phyloP scores from a whole-genome alignment of 2,329 filamentous ascomycete genomes.

The Aspergillus novoparasiticus region DNA sequence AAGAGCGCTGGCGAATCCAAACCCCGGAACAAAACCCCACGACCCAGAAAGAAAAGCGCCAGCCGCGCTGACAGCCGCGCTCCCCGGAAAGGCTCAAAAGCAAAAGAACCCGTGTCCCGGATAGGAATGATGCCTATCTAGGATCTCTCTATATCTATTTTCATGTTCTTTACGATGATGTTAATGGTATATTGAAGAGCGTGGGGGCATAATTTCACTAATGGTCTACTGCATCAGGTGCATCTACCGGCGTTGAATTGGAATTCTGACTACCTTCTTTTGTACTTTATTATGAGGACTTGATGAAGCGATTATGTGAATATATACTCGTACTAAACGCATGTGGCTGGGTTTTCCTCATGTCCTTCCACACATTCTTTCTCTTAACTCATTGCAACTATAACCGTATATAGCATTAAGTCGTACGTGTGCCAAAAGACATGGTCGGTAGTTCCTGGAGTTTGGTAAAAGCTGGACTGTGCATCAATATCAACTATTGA shows the following conservation, averaged over 20 bases:
- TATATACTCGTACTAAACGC: background rate
- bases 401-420: background rate
- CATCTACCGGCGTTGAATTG: conserved; percentile 22
- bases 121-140: conserved; percentile 45
- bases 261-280: background rate
- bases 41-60: conserved; percentile 26
- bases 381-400: background rate
- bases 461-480: background rate
- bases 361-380: background rate
- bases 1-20: conserved; percentile 26
- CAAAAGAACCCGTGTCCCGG: conserved; percentile 29
- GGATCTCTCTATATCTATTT: conserved; percentile 13
- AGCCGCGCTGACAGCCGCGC: conserved; percentile 24
- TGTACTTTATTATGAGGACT: background rate
- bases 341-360: background rate
- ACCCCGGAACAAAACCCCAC: conserved; percentile 28
- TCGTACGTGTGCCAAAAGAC: background rate
- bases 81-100: conserved; percentile 28
- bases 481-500: background rate
- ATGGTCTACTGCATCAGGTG: conserved; percentile 10
- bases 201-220: background rate
- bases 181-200: conserved; percentile 12
- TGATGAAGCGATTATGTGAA: background rate
- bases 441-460: background rate
- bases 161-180: conserved; percentile 12